Evolutionary conservation across 768 basidiomycete genomes (phyloP), one percentile per base, ranked within the genome.

Genomic region (Psilocybe azurescens): DNA sequence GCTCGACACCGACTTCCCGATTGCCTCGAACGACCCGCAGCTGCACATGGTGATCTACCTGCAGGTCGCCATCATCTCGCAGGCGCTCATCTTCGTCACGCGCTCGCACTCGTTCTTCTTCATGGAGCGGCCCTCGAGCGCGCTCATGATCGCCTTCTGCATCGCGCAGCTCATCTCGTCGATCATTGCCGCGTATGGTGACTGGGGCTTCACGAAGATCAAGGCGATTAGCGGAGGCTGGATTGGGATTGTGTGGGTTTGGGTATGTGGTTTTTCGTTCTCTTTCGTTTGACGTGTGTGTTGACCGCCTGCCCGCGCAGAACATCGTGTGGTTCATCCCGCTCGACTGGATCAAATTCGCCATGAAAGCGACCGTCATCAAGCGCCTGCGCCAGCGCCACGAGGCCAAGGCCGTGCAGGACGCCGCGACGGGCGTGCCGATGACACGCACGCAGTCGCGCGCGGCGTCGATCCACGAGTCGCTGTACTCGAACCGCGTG

Each of bases 11-110:
- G 61, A 72, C 16, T 54, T 59, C 60, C 77, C 75, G 60, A 76
- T 82, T 53, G 57, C 75, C 36, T 77, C 81, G 67, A 91, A 91
- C 74, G 90, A 94, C 74, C 76, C 74, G n/a, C 81, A 89, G 68
- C 80, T 95, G 5, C 94, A 97, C 83, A 91, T 90, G 81, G 86
- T 97, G 70, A 83, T 95, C 73, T 97, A 97, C 83, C 86, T 96
- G 68, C 94, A 97, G 80, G 97, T 99, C 61, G 97, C 97, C 63
- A 96, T 98, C 78, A 99, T 99, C 81, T 98, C 97, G 50, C 97
- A 99, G 77, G 97, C 97, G 1, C 83, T 99, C 66, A 97, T 97
- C 80, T 97, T 97, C 81, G 87, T 96, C 76, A 97, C 95, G 44
- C 94, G 95, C 79, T 89, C 95, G 67, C 95, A 96, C 71, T 83